Base-by-base conservation (phyloP, 2,329 filamentous ascomycete species). In the Exophiala oligosperma region DNA sequence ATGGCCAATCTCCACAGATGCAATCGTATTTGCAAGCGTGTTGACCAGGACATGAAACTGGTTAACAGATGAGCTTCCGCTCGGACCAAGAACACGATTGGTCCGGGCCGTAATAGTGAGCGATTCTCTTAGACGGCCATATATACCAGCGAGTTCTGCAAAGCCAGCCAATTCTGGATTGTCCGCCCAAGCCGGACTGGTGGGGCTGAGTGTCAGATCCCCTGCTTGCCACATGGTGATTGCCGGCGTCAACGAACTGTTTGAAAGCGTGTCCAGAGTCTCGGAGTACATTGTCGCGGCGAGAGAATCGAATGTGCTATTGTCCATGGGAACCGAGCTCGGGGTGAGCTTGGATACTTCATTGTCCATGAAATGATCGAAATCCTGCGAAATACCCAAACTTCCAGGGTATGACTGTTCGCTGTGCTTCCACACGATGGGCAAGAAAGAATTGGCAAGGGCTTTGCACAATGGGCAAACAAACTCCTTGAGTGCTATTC, bases 391-490 rank as follows among this genome's bases (percentile, higher is more conserved):
- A 4, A 85, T 76, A 52, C 85, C 80, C 38, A 97, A 76, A n/a
- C 84, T 80, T 2, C 90, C 88, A 0, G 91, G 87, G 61, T 92
- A 91, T 1, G 86, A 84, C 70, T 96, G 90, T 66, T 95, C 90
- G 69, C 95, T 88, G 26, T 90, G 90, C 71, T 92, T 95, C 94
- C 94, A 99, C 38, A 96, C 87, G 61, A 99, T 91, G 0, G 95
- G 95, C 38, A 99, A 73, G 75, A 99, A 99, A 0, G 91, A 85
- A 70, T 99, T 99, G 2, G 94, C 94, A 0, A 99, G 81, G 2
- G 94, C 95, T 74, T 99, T 99, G 78, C 94, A 99, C 0, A 99
- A 80, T 1, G 94, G 94, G 67, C 94, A 99, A 54, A 97, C 90
- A 72, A 99, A 99, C 68, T 99, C 94, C 62, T 95, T 89, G 44